Percentiles rank a stretch among this genome's conserved stretches.
These are phyloP conservation scores for Pseudocercospora crystallina DNA, from an alignment of 2,329 filamentous ascomycete genomes.

Conservation along the genomic window DNA sequence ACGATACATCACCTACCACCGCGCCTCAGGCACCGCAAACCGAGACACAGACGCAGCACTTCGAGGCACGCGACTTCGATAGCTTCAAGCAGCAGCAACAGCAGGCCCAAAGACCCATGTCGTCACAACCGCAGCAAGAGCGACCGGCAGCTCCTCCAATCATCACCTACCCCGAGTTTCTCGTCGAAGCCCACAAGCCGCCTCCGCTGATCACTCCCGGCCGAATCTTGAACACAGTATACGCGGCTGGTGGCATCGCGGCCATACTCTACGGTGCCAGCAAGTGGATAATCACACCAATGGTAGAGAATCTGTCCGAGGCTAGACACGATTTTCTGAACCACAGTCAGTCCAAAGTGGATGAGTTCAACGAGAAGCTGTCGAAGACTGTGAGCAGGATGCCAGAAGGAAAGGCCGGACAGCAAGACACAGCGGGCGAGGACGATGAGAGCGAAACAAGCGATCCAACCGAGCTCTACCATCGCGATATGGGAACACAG, in stretches of 20 bases:
- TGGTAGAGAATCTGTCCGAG: constrained; percentile 54
- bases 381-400: constrained; percentile 32
- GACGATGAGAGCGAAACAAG: constrained; percentile 53
- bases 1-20: constrained; percentile 1
- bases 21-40: not conserved
- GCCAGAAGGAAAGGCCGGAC: constrained; percentile 22
- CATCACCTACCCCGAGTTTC: constrained; percentile 67
- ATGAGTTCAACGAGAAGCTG: constrained; percentile 58
- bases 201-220: constrained; percentile 59
- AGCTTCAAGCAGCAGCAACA: constrained; percentile 26
- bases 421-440: constrained; percentile 41
- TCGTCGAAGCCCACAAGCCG: constrained; percentile 58
- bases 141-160: constrained; percentile 55
- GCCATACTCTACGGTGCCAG: constrained; percentile 67
- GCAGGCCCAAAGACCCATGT: constrained; percentile 9
- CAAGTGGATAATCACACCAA: constrained; percentile 65
- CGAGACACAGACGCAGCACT: constrained; percentile 13
- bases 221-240: constrained; percentile 58
- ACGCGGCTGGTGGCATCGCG: constrained; percentile 56
- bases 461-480: constrained; percentile 75
- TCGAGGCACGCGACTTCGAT: constrained; percentile 27
- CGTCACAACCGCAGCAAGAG: constrained; percentile 26
- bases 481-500: constrained; percentile 77
- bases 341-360: constrained; percentile 53
- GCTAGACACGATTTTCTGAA: constrained; percentile 59